These are phyloP conservation scores for Cercospora sp. DNA, from an alignment of 2,329 filamentous ascomycete genomes.

Conservation along the genomic window DNA sequence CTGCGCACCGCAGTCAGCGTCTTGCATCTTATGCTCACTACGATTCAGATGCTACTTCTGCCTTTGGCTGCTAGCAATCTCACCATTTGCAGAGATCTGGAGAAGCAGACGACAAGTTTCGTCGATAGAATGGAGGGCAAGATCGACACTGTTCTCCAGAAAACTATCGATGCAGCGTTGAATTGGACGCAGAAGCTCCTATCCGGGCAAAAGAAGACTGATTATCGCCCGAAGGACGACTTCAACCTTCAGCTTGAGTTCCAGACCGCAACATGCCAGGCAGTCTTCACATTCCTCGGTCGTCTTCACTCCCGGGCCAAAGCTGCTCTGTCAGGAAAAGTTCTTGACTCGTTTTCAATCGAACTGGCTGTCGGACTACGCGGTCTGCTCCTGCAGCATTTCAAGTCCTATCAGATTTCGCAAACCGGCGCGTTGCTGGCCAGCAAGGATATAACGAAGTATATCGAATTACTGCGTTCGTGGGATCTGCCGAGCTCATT, in stretches of 20 bases:
- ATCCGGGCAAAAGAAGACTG: slow-evolving; percentile 77
- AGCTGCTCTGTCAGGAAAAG: slow-evolving; percentile 76
- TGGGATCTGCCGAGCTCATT: slow-evolving; percentile 69
- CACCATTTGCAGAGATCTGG: slow-evolving; percentile 85
- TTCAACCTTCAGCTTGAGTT: slow-evolving; percentile 69
- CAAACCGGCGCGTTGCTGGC: slow-evolving; percentile 93
- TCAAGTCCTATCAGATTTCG: slow-evolving; percentile 91
- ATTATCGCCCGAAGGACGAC: slow-evolving; percentile 84
- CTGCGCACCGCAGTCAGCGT: slow-evolving; percentile 83
- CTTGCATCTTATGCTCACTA: slow-evolving; percentile 88
- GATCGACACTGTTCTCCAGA: slow-evolving; percentile 69
- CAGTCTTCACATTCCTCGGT: slow-evolving; percentile 75
- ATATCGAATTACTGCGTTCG: slow-evolving; percentile 78
- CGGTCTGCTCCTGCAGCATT: slow-evolving; percentile 80
- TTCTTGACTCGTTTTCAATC: slow-evolving; percentile 76
- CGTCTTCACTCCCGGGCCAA: slow-evolving; percentile 63
- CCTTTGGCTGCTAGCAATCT: slow-evolving; percentile 86
- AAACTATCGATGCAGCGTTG: slow-evolving; percentile 69
- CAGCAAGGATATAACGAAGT: slow-evolving; percentile 92
- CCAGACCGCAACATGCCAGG: slow-evolving; percentile 81
- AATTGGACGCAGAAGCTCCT: slow-evolving; percentile 75
- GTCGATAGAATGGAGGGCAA: slow-evolving; percentile 82
- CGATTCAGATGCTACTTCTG: slow-evolving; percentile 85
- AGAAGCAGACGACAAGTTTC: slow-evolving; percentile 73
- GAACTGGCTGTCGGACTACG: slow-evolving; percentile 82